A percentile compares a stretch with the other conserved stretches of the same genome.
Evolutionary conservation across 805 yeast genomes (phyloP).

Genomic region (Candida nemodendra): DNA sequence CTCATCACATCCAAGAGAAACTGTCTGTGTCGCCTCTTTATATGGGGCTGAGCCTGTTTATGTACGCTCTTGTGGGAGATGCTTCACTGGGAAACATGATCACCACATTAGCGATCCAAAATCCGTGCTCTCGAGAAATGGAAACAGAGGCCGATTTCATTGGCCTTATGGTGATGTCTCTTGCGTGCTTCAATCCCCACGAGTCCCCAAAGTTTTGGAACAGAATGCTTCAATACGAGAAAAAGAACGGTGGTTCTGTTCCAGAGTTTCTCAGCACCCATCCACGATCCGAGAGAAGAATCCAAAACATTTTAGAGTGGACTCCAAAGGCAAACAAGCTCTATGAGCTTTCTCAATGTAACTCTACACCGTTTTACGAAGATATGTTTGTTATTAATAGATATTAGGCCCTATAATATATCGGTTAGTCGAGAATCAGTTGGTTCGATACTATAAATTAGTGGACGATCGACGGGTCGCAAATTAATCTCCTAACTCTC

Average conservation of each 20-base stretch:
- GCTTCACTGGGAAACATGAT: slow-evolving; percentile 49
- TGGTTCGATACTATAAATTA: no score
- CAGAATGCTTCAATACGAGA: slow-evolving; percentile 64
- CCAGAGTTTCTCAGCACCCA: slow-evolving; percentile 83
- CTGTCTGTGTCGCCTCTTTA: slow-evolving; percentile 75
- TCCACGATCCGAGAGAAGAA: slow-evolving; percentile 78
- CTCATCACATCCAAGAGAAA: slow-evolving; percentile 86
- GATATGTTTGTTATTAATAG: slow-evolving; percentile 17
- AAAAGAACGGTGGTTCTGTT: slow-evolving; percentile 29
- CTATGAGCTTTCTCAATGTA: slow-evolving; percentile 43
- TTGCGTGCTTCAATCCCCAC: slow-evolving; percentile 80
- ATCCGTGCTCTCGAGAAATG: slow-evolving; percentile 91
- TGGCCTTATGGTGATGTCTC: slow-evolving; percentile 88
- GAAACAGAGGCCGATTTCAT: slow-evolving; percentile 96
- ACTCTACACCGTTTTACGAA: slow-evolving; percentile 3
- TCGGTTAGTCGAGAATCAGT: no score
- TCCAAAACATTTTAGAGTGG: slow-evolving; percentile 67
- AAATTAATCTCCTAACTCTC: no score
- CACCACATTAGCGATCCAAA: slow-evolving; percentile 55
- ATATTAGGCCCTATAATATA: no score
- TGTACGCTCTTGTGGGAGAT: slow-evolving; percentile 64
- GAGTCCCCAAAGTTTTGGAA: slow-evolving; percentile 80
- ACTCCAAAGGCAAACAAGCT: slow-evolving; percentile 53
- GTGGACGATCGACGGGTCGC: no score
- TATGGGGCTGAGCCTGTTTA: slow-evolving; percentile 47